These are phyloP conservation scores for Venturia effusa DNA, from an alignment of 2,329 filamentous ascomycete species.

Conservation along the genomic window DNA sequence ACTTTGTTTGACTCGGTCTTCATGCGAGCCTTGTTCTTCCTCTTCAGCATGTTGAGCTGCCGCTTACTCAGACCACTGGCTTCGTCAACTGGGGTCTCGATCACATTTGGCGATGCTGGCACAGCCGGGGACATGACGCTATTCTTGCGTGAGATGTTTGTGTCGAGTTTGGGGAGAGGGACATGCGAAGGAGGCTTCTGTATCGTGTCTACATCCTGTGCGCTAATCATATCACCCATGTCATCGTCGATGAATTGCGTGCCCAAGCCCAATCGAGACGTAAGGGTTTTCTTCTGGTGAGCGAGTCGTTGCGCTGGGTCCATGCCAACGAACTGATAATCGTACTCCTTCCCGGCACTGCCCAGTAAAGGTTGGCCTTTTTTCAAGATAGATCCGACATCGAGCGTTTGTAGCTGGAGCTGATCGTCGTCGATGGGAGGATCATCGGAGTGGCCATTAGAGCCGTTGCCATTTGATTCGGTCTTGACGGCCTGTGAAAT, in stretches of 20 bases:
- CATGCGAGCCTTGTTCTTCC: slow-evolving; percentile 83
- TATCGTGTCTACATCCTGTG: slow-evolving; percentile 41
- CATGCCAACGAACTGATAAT: slow-evolving; percentile 71
- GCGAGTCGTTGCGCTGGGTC: slow-evolving; percentile 71
- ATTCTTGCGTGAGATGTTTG: slow-evolving; percentile 33
- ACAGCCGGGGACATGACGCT: slow-evolving; percentile 29
- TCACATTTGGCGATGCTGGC: slow-evolving; percentile 18
- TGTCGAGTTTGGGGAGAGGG: slow-evolving; percentile 40
- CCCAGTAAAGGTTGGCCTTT: slow-evolving; percentile 76
- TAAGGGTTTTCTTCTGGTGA: slow-evolving; percentile 82
- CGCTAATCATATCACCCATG: slow-evolving; percentile 66
- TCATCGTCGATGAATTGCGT: slow-evolving; percentile 81
- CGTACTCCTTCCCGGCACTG: slow-evolving; percentile 69
- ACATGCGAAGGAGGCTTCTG: slow-evolving; percentile 13
- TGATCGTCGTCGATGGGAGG: slow-evolving; percentile 43
- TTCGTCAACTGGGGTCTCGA: slow-evolving; percentile 38
- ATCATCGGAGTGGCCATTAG: slow-evolving; percentile 36
- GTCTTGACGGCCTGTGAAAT: slow-evolving; percentile 22
- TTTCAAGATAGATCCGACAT: slow-evolving; percentile 69
- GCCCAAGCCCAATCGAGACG: slow-evolving; percentile 69
- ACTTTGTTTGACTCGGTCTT: slow-evolving; percentile 85
- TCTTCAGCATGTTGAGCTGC: slow-evolving; percentile 87
- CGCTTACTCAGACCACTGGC: slow-evolving; percentile 65
- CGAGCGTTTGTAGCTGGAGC: slow-evolving; percentile 62
- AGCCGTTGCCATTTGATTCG: slow-evolving; percentile 21